phyloP scores from a whole-genome alignment of 2,329 filamentous ascomycete genomes.

The Arthrobotrys conoides region DNA sequence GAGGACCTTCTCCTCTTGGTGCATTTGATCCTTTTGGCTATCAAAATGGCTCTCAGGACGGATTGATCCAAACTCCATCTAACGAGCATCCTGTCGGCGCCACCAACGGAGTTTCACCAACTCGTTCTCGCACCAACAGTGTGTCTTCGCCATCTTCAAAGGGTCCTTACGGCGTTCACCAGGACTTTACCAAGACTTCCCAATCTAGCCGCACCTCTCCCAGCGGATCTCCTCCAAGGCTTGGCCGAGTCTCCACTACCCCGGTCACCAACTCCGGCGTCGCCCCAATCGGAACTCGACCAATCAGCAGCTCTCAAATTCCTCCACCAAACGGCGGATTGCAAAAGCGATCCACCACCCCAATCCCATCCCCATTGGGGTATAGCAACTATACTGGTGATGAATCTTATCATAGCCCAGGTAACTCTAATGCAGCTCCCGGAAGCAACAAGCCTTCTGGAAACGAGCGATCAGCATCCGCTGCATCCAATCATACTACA shows the following conservation, averaged over 20 bases:
- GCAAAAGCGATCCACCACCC: constrained; percentile 81
- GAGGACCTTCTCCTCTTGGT: constrained; percentile 64
- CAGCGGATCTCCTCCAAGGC: constrained; percentile 81
- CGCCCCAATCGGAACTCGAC: constrained; percentile 93
- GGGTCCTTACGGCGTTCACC: constrained; percentile 65
- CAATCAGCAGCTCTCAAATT: constrained; percentile 71
- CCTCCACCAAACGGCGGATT: constrained; percentile 78
- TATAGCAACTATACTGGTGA: constrained; percentile 75
- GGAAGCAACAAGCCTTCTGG: constrained; percentile 58
- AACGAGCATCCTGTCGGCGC: constrained; percentile 64
- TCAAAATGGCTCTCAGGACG: constrained; percentile 60
- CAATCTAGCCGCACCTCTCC: constrained; percentile 85
- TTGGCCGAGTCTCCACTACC: constrained; percentile 73
- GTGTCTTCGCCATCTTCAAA: constrained; percentile 85
- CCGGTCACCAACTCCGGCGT: constrained; percentile 76
- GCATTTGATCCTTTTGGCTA: constrained; percentile 64
- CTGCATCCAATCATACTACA: constrained; percentile 63
- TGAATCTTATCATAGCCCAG: constrained; percentile 69
- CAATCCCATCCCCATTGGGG: constrained; percentile 88
- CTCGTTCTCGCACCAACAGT: constrained; percentile 82
- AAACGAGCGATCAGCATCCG: constrained; percentile 64
- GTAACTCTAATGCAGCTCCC: constrained; percentile 66
- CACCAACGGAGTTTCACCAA: constrained; percentile 65
- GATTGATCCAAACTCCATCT: constrained; percentile 62
- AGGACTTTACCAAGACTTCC: constrained; percentile 65